Base-by-base conservation (phyloP, 441 rosid genomes). In the Populus tomentosa region DNA sequence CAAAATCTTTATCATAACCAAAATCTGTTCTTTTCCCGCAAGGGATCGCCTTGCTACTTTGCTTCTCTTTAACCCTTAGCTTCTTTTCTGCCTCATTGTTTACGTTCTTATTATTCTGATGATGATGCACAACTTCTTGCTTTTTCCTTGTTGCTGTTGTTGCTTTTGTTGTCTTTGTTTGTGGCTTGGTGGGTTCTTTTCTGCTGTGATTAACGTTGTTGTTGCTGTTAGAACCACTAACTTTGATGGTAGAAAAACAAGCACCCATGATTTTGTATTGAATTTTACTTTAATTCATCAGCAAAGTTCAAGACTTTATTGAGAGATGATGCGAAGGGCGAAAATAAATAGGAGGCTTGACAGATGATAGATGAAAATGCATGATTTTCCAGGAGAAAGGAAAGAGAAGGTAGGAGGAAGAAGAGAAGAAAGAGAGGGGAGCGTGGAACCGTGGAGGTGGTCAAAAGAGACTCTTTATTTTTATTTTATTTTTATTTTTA, bases 11-110 rank as follows among this genome's bases (percentile, higher is more conserved):
- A 42, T 84, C 86, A 73, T 92, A 96, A 1, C 97, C 99, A 77
- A 96, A 96, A 83, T 92, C 97, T 21, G 96, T 89, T 30, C 93
- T 87, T 80, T 89, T 94, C 5, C 99, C 97, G 63, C 88, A 92
- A 0, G 99, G 89, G n/a, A 92, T 82, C 75, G 81, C 77, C 80
- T 79, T 80, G 5, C 79, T 53, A 73, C 67, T 82, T 74, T 59
- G 77, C 82, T 84, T 89, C 53, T 80, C 82, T 56, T 83, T 86
- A 7, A 66, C 40, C 78, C 78, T 81, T 70, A 68, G 80, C 61
- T 53, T 53, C 21, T 53, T 53, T 53, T 53, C 61, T 53, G 20
- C 61, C 61, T 53, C 61, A 53, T 53, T 53, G 61, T 53, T 53
- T 14, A 18, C 61, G 2, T 53, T 53, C 61, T 53, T 53, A 53